phyloP scores from a whole-genome alignment of 1,284 basidiomycete species.

The Cryptococcus amylolentus region DNA sequence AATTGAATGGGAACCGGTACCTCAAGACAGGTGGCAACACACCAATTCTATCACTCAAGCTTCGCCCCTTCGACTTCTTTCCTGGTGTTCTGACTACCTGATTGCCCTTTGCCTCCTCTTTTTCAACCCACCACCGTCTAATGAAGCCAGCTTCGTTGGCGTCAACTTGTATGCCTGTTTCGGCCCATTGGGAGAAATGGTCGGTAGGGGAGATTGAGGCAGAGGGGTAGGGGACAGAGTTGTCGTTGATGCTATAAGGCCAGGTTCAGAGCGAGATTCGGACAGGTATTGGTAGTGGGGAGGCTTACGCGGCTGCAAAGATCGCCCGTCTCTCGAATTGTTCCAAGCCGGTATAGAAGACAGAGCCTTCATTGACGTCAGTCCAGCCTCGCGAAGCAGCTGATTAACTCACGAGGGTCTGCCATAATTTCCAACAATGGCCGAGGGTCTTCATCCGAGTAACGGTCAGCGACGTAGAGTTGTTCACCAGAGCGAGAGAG shows the following conservation, averaged over 20 bases:
- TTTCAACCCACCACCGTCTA: constrained; percentile 26
- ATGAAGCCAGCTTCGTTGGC: constrained; percentile 38
- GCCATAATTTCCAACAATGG: constrained; percentile 79
- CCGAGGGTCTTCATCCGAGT: constrained; percentile 61
- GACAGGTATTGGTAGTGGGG: neutral
- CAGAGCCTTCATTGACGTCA: constrained; percentile 54
- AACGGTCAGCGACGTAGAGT: constrained; percentile 70
- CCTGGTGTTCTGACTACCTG: neutral
- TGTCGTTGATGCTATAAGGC: constrained; percentile 59
- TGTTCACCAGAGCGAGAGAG: constrained; percentile 83
- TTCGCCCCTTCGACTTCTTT: constrained; percentile 12
- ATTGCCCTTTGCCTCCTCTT: neutral
- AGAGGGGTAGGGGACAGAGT: constrained; percentile 77
- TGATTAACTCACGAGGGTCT: constrained; percentile 66
- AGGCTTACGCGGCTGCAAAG: constrained; percentile 75
- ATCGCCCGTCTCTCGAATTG: constrained; percentile 69
- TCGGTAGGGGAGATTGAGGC: constrained; percentile 68
- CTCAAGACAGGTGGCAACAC: constrained; percentile 63
- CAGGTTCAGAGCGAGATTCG: neutral
- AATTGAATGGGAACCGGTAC: constrained; percentile 65
- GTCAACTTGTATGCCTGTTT: constrained; percentile 63
- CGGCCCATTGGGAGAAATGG: constrained; percentile 60
- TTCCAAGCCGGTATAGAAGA: constrained; percentile 72
- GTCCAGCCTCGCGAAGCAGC: constrained; percentile 2
- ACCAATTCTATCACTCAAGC: constrained; percentile 32